Base-by-base conservation (phyloP, 140 eudicot species). In the Anethum foeniculum region DNA sequence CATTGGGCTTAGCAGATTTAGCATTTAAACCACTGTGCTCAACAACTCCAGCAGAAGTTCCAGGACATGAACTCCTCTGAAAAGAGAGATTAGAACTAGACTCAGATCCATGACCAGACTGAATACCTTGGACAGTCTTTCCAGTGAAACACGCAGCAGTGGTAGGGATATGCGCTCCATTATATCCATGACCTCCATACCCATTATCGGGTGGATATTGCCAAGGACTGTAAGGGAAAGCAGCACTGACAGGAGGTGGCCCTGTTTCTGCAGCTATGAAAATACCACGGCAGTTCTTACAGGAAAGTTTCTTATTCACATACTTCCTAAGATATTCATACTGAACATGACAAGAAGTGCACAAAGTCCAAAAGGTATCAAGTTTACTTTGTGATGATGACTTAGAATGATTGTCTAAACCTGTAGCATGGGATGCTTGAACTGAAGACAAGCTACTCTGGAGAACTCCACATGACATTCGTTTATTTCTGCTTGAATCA, bases 251-350 rank as follows among this genome's bases (percentile, higher is more conserved):
- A 4, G 90, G 88, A 39, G 84, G 85, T 13, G 87, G 56, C 15
- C 90, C 89, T 34, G 90, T 84, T 80, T 89, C 90, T 56, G 83
- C 85, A 36, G 93, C 93, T 51, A 85, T 84, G 36, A 93, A 93
- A 76, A 89, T 90, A 80, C 92, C 93, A 80, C 97, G 98, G 71
- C 97, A 93, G 67, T 93, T 93, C 82, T 93, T 93, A 83, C 98
- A 93, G 12, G 98, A 90, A 48, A 91, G 96, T 79, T 90, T 71
- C 81, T 93, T 93, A 80, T 91, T 91, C 67, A 93, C 93, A 77
- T 93, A 93, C 75, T 91, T 93, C 84, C 97, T 82, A 23, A 93
- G 97, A 85, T 91, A 93, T 73, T 93, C 98, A 81, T 93, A 93
- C 68, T 93, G 97, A 81, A 93, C 97, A 58, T 89, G 91, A 88